phyloP scores from a whole-genome alignment of 2,329 filamentous ascomycete genomes.

The Calonectria henricotiae region DNA sequence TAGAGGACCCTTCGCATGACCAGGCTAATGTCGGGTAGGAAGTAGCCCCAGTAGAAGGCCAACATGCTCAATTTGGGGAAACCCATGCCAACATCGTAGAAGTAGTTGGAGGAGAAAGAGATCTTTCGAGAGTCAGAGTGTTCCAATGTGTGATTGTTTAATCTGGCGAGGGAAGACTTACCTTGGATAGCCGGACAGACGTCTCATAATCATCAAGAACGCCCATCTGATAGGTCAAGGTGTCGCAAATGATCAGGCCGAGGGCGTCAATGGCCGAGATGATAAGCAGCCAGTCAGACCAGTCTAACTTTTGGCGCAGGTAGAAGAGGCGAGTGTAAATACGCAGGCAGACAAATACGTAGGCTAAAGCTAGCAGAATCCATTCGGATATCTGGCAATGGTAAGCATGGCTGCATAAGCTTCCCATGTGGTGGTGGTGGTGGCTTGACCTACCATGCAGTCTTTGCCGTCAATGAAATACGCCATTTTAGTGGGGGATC shows the following conservation, averaged over 20 bases:
- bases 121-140: conserved; percentile 45
- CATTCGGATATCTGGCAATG: conserved; percentile 54
- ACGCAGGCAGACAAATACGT: conserved; percentile 53
- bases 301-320: conserved; percentile 52
- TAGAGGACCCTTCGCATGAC: conserved; percentile 53
- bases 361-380: conserved; percentile 52
- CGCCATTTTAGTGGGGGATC: conserved; percentile 37
- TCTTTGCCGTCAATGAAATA: conserved; percentile 48
- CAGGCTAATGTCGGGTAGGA: conserved; percentile 49
- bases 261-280: conserved; percentile 54
- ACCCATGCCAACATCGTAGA: conserved; percentile 59
- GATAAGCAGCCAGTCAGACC: conserved; percentile 54
- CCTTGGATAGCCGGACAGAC: conserved; percentile 56
- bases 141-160: fast-evolving
- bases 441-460: conserved; percentile 43
- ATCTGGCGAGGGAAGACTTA: neutral
- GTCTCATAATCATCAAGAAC: conserved; percentile 54
- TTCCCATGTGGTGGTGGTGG: too few relatives aligned
- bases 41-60: conserved; percentile 58
- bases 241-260: conserved; percentile 57
- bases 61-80: conserved; percentile 59
- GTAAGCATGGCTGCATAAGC: conserved; percentile 22
- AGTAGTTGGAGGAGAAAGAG: conserved; percentile 58
- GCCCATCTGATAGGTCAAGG: conserved; percentile 54
- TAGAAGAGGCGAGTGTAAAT: conserved; percentile 56